These are phyloP conservation scores for Aspergillus sclerotioniger DNA, from an alignment of 495 filamentous ascomycete genomes.

Conservation along the genomic window DNA sequence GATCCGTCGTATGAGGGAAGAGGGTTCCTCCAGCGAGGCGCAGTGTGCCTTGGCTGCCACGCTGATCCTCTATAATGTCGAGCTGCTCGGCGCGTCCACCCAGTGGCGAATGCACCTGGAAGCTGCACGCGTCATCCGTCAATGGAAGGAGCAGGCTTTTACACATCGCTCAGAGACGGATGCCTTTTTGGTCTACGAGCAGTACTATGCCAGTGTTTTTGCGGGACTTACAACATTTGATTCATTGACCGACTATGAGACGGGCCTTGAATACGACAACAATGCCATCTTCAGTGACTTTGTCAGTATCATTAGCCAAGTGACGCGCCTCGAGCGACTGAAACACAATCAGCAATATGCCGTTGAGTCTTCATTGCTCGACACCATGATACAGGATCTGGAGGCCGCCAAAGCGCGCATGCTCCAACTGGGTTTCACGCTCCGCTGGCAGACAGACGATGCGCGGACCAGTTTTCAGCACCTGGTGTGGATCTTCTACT, in stretches of 20 bases:
- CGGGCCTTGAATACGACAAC: slow-evolving; percentile 11
- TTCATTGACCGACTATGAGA: slow-evolving; percentile 2
- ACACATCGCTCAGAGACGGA: slow-evolving; percentile 10
- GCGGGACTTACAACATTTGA: slow-evolving; percentile 24
- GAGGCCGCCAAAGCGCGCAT: slow-evolving; percentile 14
- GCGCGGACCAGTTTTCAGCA: slow-evolving; percentile 20
- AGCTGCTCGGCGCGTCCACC: slow-evolving; percentile 16
- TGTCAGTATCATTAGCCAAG: slow-evolving; percentile 19
- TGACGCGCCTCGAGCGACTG: slow-evolving; percentile 21
- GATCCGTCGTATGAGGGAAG: no score
- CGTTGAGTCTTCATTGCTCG: not conserved
- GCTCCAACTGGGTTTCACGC: slow-evolving; percentile 14
- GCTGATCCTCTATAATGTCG: slow-evolving; percentile 24
- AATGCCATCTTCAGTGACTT: slow-evolving; percentile 27
- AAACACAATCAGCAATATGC: not conserved
- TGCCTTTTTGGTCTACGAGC: slow-evolving; percentile 25
- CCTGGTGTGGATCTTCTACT: slow-evolving; percentile 25
- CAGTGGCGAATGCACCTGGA: slow-evolving; percentile 26
- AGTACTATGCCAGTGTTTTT: slow-evolving; percentile 24
- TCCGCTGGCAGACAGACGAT: slow-evolving; percentile 19
- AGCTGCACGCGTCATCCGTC: slow-evolving; percentile 20
- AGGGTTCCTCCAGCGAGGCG: not conserved
- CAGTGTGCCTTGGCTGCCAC: slow-evolving; percentile 16
- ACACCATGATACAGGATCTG: slow-evolving; percentile 16
- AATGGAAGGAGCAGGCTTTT: slow-evolving; percentile 17